Evolutionary conservation across 2,329 filamentous ascomycete genomes (phyloP).

Genomic region (Alternaria ventricosa): DNA sequence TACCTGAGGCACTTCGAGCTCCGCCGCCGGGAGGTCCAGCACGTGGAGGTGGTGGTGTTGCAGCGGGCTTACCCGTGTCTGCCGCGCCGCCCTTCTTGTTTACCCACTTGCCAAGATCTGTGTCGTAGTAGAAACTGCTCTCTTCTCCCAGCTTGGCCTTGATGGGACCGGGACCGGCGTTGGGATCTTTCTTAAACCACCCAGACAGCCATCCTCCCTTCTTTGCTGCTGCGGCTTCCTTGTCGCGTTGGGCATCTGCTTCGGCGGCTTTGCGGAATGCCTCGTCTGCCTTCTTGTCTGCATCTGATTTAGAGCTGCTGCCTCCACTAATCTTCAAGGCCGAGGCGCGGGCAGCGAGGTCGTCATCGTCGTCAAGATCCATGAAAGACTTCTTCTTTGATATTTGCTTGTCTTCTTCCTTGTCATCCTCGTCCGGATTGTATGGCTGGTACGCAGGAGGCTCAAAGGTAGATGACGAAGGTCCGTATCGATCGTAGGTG

Average conservation of each 20-base stretch:
- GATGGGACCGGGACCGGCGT: constrained; percentile 71
- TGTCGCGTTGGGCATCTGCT: constrained; percentile 67
- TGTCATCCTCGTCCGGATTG: constrained; percentile 59
- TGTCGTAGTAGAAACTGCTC: constrained; percentile 91
- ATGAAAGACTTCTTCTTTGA: constrained; percentile 76
- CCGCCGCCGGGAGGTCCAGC: constrained; percentile 54
- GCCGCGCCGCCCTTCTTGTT: constrained; percentile 84
- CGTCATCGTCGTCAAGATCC: constrained; percentile 80
- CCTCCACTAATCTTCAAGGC: constrained; percentile 51
- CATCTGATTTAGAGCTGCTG: constrained; percentile 38
- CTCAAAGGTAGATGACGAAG: constrained; percentile 36
- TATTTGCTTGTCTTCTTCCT: constrained; percentile 50
- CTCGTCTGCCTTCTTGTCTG: constrained; percentile 80
- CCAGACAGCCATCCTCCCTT: constrained; percentile 79
- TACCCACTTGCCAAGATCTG: constrained; percentile 96
- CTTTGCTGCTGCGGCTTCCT: constrained; percentile 53
- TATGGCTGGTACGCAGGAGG: constrained; percentile 55
- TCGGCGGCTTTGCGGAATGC: constrained; percentile 84
- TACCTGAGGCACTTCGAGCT: constrained; percentile 57
- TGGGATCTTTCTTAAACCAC: constrained; percentile 81
- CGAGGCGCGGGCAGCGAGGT: constrained; percentile 61
- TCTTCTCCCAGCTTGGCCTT: constrained; percentile 93
- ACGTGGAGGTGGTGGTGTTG: constrained; percentile 80
- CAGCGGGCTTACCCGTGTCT: constrained; percentile 63
- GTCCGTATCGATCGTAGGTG: constrained; percentile 41